Evolutionary conservation across 2,329 filamentous ascomycete genomes (phyloP).

Genomic region (Pseudopyrenochaeta lycopersici): DNA sequence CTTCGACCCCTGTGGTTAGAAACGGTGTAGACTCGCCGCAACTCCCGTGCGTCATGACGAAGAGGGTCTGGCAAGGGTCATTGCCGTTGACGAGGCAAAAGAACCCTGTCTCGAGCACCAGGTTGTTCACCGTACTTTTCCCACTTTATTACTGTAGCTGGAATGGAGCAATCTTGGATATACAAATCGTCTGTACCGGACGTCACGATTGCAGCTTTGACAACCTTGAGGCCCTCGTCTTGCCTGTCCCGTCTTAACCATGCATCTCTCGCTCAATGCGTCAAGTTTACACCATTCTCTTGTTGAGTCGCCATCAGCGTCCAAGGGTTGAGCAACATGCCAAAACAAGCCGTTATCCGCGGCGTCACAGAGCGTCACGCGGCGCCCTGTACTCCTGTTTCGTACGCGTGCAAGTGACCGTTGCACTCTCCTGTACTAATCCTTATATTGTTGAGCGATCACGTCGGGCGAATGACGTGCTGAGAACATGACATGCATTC

Average conservation of each 20-base stretch:
- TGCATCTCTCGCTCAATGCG: no score
- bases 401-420: constrained; percentile 1
- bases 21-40: constrained; percentile 12
- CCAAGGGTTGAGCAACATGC: constrained; percentile 18
- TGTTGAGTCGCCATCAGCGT: background rate
- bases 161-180: constrained; percentile 2
- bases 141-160: constrained; percentile 1
- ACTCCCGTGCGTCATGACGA: constrained; percentile 22
- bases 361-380: constrained; percentile 26
- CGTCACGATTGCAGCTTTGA: background rate
- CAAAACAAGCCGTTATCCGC: constrained; percentile 16
- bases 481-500: constrained; percentile 24
- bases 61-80: constrained; percentile 17
- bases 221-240: background rate
- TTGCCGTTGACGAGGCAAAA: constrained; percentile 16
- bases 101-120: constrained; percentile 18
- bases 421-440: constrained; percentile 6
- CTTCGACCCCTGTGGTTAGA: constrained; percentile 9
- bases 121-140: constrained; percentile 29
- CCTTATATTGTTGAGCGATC: constrained; percentile 18
- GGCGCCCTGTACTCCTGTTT: constrained; percentile 8
- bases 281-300: background rate
- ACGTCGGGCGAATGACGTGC: constrained; percentile 19
- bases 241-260: no score
- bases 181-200: background rate